Base-by-base conservation (phyloP, 164 flowering plant species). In the Nymphaea thermarum region DNA sequence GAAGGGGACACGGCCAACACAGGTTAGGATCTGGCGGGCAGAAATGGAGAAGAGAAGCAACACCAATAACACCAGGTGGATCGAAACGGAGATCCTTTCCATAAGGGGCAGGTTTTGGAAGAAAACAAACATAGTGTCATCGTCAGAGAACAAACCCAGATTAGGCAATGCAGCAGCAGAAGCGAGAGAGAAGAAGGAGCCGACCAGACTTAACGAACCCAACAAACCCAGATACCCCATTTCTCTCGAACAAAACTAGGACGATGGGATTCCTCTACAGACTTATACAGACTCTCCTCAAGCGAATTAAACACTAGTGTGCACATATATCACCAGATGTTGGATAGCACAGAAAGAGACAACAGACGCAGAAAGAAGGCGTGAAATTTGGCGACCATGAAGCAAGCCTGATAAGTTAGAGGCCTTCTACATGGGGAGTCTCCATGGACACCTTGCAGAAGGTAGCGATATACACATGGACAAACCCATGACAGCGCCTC, bases 21-120 rank as follows among this genome's bases (percentile, higher is more conserved):
- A 89, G 3, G 77, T 68, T 57, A 70, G 76, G 45, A 94, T 72
- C 73, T 76, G 84, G 67, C 80, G 75, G 2, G 81, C 92, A 10
- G 89, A 91, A 17, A 85, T 77, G 44, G 85, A 62, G 72, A 85
- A 85, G 42, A 91, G 79, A 64, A 86, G 82, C 8, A 84, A 76
- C 8, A 88, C 67, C 42, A 86, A 68, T 4, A 94, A 78, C 4
- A 81, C 75, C 72, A 82, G 78, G 72, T 94, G 89, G 77, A 86
- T 70, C 78, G 82, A 83, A 67, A 94, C 63, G 25, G 96, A 80
- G 10, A 82, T 55, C 2, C 82, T 73, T 43, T 94, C 99, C 73
- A 85, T 73, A 10, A 81, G 6, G 16, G 93, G 91, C 70, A 91
- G 76, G 16, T 77, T 82, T 44, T 62, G 74, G 71, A 88, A 74